Evolutionary conservation across 148 eudicot genomes (phyloP).

Genomic region (Vaccinium darrowii): DNA sequence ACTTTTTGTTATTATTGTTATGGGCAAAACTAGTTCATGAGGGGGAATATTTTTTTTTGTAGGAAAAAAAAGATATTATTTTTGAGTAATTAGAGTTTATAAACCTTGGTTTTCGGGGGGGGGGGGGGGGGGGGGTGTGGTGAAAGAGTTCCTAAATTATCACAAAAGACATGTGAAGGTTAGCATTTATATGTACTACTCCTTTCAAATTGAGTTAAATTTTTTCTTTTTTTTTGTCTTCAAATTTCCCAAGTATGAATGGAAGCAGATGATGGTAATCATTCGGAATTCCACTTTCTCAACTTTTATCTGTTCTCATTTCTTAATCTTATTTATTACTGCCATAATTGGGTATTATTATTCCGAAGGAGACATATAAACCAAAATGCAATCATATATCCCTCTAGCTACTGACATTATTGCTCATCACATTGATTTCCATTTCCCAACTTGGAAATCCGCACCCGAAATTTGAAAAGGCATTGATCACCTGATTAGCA

Average conservation of each 20-base stretch:
- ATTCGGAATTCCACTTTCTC: constrained; percentile 20
- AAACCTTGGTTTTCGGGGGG: too few species aligned
- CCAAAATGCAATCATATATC: constrained; percentile 23
- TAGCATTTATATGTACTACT: not conserved
- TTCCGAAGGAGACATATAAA: constrained; percentile 15
- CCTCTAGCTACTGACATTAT: not conserved
- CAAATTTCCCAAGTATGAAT: not conserved
- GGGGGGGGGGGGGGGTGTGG: too few species aligned
- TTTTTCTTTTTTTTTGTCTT: not conserved
- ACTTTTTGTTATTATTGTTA: too few species aligned
- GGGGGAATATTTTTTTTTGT: too few species aligned
- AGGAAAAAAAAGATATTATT: too few species aligned
- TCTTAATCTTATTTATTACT: constrained; percentile 24
- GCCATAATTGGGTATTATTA: constrained; percentile 23
- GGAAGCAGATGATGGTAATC: constrained; percentile 20
- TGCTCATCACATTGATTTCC: not conserved
- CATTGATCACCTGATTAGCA: constrained; percentile 2
- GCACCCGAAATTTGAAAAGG: not conserved
- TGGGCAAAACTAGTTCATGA: too few species aligned
- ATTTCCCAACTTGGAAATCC: not conserved
- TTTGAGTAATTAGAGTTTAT: too few species aligned
- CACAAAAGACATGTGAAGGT: too few species aligned
- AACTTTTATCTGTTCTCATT: constrained; percentile 25
- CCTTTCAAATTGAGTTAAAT: not conserved
- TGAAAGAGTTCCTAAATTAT: too few species aligned